A percentile compares a stretch with the other conserved stretches of the same genome.
Conservation (phyloP, 2,329 filamentous ascomycete species). For the Colletotrichum orchidophilum region DNA sequence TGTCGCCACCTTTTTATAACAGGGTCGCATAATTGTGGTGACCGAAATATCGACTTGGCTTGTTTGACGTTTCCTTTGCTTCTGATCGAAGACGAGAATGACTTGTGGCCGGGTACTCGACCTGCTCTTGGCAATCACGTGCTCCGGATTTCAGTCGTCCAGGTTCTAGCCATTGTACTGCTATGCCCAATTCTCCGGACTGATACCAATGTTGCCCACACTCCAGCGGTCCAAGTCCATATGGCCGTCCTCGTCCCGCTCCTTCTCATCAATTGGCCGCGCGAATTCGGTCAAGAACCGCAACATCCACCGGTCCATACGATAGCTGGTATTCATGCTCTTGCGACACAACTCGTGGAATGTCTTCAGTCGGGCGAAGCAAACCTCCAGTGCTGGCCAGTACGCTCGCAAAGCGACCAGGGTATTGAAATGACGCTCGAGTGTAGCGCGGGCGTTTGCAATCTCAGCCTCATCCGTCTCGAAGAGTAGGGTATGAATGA, state of each 20-base stretch:
- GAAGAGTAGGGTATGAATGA: slow-evolving; percentile 57
- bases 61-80: background rate
- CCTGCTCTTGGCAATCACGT: background rate
- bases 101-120: background rate
- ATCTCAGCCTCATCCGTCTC: slow-evolving; percentile 47
- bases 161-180: background rate
- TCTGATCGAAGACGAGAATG: too few relatives aligned
- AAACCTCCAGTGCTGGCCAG: slow-evolving; percentile 52
- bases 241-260: slow-evolving; percentile 35
- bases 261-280: slow-evolving; percentile 41
- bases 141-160: background rate
- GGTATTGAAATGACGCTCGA: slow-evolving; percentile 56
- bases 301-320: slow-evolving; percentile 54
- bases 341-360: slow-evolving; percentile 53
- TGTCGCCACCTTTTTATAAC: background rate
- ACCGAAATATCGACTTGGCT: background rate
- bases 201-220: slow-evolving; percentile 35
- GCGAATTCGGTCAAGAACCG: slow-evolving; percentile 47
- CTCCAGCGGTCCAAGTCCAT: slow-evolving; percentile 34
- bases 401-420: slow-evolving; percentile 50
- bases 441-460: slow-evolving; percentile 42
- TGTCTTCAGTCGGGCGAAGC: slow-evolving; percentile 48
- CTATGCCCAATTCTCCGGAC: slow-evolving; percentile 35
- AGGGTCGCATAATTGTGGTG: background rate
- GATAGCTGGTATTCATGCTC: slow-evolving; percentile 48